A percentile compares a stretch with the other conserved stretches of the same genome.
Evolutionary conservation across 352 stramenopile genomes (phyloP).

Genomic region (Globisporangium middletonii): DNA sequence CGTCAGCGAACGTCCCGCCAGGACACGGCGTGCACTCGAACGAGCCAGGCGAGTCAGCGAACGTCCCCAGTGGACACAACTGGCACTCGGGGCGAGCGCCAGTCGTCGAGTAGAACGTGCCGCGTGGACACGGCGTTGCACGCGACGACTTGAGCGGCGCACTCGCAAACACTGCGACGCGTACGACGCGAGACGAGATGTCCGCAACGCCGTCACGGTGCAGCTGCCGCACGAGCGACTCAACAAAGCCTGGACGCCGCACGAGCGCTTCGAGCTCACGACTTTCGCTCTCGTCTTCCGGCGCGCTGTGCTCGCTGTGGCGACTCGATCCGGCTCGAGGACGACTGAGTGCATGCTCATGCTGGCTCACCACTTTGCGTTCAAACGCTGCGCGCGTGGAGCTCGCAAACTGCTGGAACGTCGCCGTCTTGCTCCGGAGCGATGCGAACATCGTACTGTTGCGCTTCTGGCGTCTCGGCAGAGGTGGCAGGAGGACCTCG

Average conservation of each 20-base stretch:
- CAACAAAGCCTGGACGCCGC: conserved; percentile 7
- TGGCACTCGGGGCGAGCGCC: conserved; percentile 12
- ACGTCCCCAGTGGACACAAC: conserved; percentile 31
- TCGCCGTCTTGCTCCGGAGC: conserved; percentile 1
- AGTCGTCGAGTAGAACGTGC: conserved; percentile 21
- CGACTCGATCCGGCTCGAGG: not conserved
- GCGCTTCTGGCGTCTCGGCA: conserved; percentile 7
- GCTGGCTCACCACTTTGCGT: not conserved
- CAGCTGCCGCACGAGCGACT: conserved; percentile 14
- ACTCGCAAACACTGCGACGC: not conserved
- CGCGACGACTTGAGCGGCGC: conserved; percentile 17
- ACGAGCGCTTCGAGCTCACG: too few species aligned
- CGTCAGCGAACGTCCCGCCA: conserved; percentile 26
- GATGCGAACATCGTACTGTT: conserved; percentile 4
- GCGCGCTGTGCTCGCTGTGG: not conserved
- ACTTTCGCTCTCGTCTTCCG: too few species aligned
- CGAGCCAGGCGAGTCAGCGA: conserved; percentile 19
- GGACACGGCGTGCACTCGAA: conserved; percentile 34
- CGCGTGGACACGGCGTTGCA: conserved; percentile 20
- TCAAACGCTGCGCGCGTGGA: conserved; percentile 8
- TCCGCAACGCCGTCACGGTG: conserved; percentile 4
- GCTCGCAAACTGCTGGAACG: conserved; percentile 5
- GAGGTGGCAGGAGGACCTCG: not conserved
- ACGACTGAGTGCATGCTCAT: not conserved
- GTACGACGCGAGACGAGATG: conserved; percentile 6